Evolutionary conservation across 73 alveolate species (phyloP).

Genomic region (Paramecium tetraurelia): DNA sequence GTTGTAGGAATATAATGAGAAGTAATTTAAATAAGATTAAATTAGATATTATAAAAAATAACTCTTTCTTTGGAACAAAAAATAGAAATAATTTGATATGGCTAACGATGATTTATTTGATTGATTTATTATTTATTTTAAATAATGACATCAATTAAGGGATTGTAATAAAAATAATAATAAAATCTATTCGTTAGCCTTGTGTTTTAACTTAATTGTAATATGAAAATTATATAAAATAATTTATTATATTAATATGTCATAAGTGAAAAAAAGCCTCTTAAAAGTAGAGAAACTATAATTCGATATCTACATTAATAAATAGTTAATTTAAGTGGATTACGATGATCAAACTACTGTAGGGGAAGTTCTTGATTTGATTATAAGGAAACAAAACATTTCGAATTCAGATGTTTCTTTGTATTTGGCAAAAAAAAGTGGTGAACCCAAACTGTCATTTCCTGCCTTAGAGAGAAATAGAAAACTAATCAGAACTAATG

Average conservation of each 20-base stretch:
- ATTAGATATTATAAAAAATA: background rate
- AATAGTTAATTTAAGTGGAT: background rate
- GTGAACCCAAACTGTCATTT: background rate
- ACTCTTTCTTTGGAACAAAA: background rate
- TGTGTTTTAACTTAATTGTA: background rate
- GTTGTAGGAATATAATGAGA: background rate
- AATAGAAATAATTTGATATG: background rate
- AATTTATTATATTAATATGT: background rate
- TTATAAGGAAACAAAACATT: background rate
- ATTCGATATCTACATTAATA: background rate
- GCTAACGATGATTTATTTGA: background rate
- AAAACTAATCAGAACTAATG: background rate
- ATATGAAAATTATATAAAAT: background rate
- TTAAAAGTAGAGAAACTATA: background rate
- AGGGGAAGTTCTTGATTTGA: background rate
- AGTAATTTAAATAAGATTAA: background rate
- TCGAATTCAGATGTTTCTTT: background rate
- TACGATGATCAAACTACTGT: background rate
- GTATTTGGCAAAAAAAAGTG: background rate
- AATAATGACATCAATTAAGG: background rate
- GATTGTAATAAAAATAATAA: background rate
- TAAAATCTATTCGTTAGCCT: background rate
- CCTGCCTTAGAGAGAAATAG: background rate
- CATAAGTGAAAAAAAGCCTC: background rate
- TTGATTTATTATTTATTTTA: background rate